Base-by-base conservation (phyloP, 805 yeast genomes). In the Naumovozyma baii region DNA sequence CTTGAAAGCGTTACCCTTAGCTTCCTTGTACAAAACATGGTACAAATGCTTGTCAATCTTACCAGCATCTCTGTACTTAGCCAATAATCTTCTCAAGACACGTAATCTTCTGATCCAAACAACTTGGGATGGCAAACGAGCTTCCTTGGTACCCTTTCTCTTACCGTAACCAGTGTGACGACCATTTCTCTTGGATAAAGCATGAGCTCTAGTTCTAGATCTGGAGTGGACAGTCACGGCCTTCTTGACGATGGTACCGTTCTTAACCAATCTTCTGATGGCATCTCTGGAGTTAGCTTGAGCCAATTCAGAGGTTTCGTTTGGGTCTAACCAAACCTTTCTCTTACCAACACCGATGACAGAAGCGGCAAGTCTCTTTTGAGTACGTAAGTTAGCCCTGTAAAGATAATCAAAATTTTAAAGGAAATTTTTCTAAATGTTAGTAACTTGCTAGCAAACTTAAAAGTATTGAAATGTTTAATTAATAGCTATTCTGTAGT, bases 101-200 rank as follows among this genome's bases (percentile, higher is more conserved):
- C 98, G 85, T 75, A 86, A 83, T 80, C 96, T 90, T 83, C 98
- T 88, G 88, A 92, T 88, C 98, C 98, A 90, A 66, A 92, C 74
- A 59, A 86, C 95, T 73, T 84, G 88, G 62, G 94, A 72, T 69
- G 96, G 92, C 94, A 90, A 85, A 79, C 98, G 88, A 58, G 98
- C 98, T 72, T 90, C 94, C 69, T 81, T 86, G 74, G 98, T 90
- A 90, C 98, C 98, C 84, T 90, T 92, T 81, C 98, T 87, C 86
- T 90, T 90, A 90, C 98, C 98, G 88, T 78, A 84, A 80, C 98
- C 98, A 73, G 82, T 81, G 87, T 90, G 98, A 78, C 98, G 90
- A 76, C 98, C 98, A 65, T 79, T 80, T 70, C 85, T 80, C 82
- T 86, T 88, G 67, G 96, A 87, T 76, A 83, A 95, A 63, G 86